Conservation (phyloP, 768 basidiomycete species). For the Tylopilus balloui region DNA sequence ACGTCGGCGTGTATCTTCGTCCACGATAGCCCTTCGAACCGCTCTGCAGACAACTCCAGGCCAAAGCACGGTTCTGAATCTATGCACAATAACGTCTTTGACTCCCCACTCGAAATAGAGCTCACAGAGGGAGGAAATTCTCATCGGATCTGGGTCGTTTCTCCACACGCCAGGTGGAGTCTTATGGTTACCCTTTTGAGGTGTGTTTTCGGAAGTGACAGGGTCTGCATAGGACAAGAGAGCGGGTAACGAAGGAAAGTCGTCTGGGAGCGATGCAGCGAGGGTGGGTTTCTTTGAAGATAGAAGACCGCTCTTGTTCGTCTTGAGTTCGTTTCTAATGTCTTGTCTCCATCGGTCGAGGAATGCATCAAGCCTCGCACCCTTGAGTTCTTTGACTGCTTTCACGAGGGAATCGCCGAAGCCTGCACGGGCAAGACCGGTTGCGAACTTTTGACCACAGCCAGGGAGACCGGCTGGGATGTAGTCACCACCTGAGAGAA, state of each 20-base stretch:
- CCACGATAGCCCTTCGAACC: conserved; percentile 59
- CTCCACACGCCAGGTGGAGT: conserved; percentile 42
- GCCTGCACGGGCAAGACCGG: conserved; percentile 76
- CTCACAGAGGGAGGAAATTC: conserved; percentile 78
- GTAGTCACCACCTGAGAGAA: conserved; percentile 91
- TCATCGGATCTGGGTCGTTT: conserved; percentile 62
- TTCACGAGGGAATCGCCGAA: conserved; percentile 67
- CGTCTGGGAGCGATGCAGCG: conserved; percentile 56
- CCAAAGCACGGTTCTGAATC: conserved; percentile 83
- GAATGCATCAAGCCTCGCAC: conserved; percentile 45
- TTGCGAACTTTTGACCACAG: conserved; percentile 68
- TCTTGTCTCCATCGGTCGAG: conserved; percentile 61
- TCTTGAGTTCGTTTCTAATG: conserved; percentile 58
- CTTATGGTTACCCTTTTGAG: conserved; percentile 29
- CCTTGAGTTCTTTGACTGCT: conserved; percentile 49
- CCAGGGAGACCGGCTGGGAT: conserved; percentile 62
- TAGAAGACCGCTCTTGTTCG: conserved; percentile 61
- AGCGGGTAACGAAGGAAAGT: conserved; percentile 71
- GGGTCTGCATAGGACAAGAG: conserved; percentile 77
- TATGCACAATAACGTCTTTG: conserved; percentile 73
- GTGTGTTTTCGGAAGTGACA: conserved; percentile 60
- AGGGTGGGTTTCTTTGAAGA: conserved; percentile 62
- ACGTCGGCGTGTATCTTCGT: conserved; percentile 35
- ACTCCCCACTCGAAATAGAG: conserved; percentile 92
- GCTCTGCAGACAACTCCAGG: conserved; percentile 66